Base-by-base conservation (phyloP, 768 basidiomycete species). In the Dendrothele bispora region DNA sequence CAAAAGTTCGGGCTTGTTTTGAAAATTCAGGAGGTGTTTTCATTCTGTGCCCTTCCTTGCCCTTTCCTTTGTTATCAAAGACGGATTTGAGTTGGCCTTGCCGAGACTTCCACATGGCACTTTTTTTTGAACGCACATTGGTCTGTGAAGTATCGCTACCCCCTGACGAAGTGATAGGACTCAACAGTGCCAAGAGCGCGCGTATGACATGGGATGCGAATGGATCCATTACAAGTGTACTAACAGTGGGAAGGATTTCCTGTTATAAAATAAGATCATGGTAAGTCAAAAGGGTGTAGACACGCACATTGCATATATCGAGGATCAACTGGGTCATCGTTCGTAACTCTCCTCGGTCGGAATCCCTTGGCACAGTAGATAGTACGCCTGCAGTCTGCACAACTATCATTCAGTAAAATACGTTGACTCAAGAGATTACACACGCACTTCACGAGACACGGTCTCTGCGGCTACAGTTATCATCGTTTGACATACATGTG, bases 401-500 rank as follows among this genome's bases (percentile, higher is more conserved):
- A 35, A 35, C 35, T 39, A 24, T 35, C 3, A 48, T 32, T 1
- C 25, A 35, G 27, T 29, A 47, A 25, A 28, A 22, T n/a, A 18
- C 7, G 35, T 26, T 14, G 20, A 42, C 25, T 51, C 11, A n/a
- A n/a, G 43, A 20, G 18, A 43, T 20, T 15, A 38, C 18, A 37
- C 7, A 52, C 67, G 22, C 52, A 86, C 88, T 77, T 91, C 90
- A 62, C 89, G 73, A 21, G 78, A 70, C 36, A 90, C 66, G 0
- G 88, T 88, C 36, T 83, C 76, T 24, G 58, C 59, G 5, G 82
- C 80, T 20, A 91, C 80, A 2, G 76, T 77, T 54, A 98, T 76
- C 53, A 97, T 68, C 1, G 93, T 98, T 64, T 98, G 93, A 57
- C 88, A 88, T 6, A 97, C 95, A 80, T 98, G 95, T 21, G 94